These are phyloP conservation scores for Syzygium oleosum DNA, from an alignment of 345 rosid genomes.

Conservation along the genomic window DNA sequence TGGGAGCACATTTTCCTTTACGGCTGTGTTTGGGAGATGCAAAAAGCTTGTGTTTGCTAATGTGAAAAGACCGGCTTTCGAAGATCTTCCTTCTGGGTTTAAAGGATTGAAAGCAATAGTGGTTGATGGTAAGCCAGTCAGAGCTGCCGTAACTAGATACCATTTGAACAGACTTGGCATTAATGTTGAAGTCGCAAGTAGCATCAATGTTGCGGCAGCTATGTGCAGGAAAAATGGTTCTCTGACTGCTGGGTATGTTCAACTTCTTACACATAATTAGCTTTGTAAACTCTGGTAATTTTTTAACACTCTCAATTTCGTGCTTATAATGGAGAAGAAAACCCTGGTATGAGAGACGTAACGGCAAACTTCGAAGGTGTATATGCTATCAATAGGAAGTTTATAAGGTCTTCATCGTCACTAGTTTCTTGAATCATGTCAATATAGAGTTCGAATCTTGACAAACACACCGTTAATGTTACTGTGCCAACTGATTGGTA, in stretches of 20 bases:
- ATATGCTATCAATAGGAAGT: not conserved
- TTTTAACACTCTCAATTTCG: not conserved
- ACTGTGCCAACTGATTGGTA: not conserved
- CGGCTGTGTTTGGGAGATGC: conserved; percentile 51
- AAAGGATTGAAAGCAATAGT: conserved; percentile 75
- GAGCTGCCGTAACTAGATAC: conserved; percentile 86
- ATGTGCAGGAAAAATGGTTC: conserved; percentile 41
- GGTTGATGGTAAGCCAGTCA: conserved; percentile 78
- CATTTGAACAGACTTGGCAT: conserved; percentile 94
- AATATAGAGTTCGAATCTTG: not conserved
- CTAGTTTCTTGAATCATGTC: not conserved
- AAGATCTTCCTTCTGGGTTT: conserved; percentile 61
- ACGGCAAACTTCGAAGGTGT: not conserved
- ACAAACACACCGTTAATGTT: not conserved
- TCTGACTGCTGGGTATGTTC: conserved; percentile 41
- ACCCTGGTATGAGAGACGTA: not conserved
- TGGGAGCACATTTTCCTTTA: conserved; percentile 89
- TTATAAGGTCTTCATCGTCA: not conserved
- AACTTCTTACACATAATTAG: not conserved
- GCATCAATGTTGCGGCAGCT: conserved; percentile 32
- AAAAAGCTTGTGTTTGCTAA: conserved; percentile 19
- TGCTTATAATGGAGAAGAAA: not conserved
- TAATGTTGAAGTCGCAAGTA: conserved; percentile 47
- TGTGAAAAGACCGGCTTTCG: conserved; percentile 42
- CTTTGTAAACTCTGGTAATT: not conserved